Base-by-base conservation (phyloP, 2,329 filamentous ascomycete genomes). In the Aurifilum marmelostoma region DNA sequence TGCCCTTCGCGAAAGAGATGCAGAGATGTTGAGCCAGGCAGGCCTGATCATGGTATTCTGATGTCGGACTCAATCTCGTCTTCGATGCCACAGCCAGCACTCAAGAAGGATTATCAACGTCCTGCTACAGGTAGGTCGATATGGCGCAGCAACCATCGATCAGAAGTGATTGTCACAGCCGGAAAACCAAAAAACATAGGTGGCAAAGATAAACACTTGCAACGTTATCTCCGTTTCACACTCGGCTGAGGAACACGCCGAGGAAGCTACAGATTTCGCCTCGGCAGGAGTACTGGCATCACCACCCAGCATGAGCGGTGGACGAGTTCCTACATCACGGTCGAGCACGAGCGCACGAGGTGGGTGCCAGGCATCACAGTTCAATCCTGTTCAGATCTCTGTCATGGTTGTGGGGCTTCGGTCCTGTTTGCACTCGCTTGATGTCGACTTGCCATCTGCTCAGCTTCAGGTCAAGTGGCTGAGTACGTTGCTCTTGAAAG, bases 331-430 rank as follows among this genome's bases (percentile, higher is more conserved):
- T 24, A 27, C 14, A 67, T 32, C 32, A 63, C 27, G 29, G 64
- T 43, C n/a, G 37, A 67, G 37, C 24, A 52, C 27, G 39, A 59
- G 29, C 21, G 29, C 41, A 67, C 34, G 14, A 64, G 39, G n/a
- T 39, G 7, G 60, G 16, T 39, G 16, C 32, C 47, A 60, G 34
- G 60, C 63, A 16, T 29, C 43, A 64, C 65, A n/a, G 21, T 16
- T 32, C 39, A 41, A 29, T 27, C 37, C 37, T 62, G 34, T 18
- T 12, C 4, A 18, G 16, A 43, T 27, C 21, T 47, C n/a, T 43
- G 29, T 16, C 34, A 54, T 58, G 21, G 24, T 16, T 29, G 47
- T 54, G 21, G 37, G 21, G 54, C 14, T 16, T 8, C 34, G 43
- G 47, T 9, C 18, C 14, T 11, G 29, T 16, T 37, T 29, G n/a